Base-by-base conservation (phyloP, 2,329 filamentous ascomycete genomes). In the Chrysoporthe austroafricana region DNA sequence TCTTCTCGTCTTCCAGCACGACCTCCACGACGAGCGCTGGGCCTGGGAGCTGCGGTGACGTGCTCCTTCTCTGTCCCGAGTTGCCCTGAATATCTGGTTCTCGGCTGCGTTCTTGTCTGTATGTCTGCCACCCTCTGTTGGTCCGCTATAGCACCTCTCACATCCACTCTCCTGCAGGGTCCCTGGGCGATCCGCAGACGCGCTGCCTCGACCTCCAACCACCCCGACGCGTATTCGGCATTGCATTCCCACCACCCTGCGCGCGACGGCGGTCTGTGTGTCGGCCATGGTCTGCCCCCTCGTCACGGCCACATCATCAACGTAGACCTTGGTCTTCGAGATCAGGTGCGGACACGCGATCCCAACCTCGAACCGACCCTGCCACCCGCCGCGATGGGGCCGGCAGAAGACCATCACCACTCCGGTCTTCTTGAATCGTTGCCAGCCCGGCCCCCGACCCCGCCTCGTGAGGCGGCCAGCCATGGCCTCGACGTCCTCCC, bases 381-480 rank as follows among this genome's bases (percentile, higher is more conserved):
- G 50, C 66, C 62, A 34, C 36, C 66, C 58, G 68, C 63, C 64
- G 66, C 69, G 50, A 70, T 70, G 64, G 63, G 63, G 63, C 62
- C 68, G 66, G 42, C 36, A 34, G 65, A 67, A 52, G 66, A 68
- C 39, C 62, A 56, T 62, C 69, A 67, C 68, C 73, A 77, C 69
- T 76, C 79, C 70, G 79, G 73, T 73, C 76, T 82, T 73, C 79
- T 89, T 73, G 84, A 87, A 70, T 81, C 82, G 67, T 80, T 89
- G 64, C 81, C 84, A 70, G 77, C 86, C 69, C 84, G 88, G 77
- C 89, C 89, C 36, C 89, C 89, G n/a, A 91, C 89, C 44, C 89
- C 89, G 59, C 89, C 89, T n/a, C 85, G 84, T 72, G 86, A 87
- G 75, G 79, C 83, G 46, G 44, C 36, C 66, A 78, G 76, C 42